Evolutionary conservation across 1,284 basidiomycete species (phyloP), one percentile per base, ranked within the genome.

Genomic region (Cystobasidiaceae sp.): DNA sequence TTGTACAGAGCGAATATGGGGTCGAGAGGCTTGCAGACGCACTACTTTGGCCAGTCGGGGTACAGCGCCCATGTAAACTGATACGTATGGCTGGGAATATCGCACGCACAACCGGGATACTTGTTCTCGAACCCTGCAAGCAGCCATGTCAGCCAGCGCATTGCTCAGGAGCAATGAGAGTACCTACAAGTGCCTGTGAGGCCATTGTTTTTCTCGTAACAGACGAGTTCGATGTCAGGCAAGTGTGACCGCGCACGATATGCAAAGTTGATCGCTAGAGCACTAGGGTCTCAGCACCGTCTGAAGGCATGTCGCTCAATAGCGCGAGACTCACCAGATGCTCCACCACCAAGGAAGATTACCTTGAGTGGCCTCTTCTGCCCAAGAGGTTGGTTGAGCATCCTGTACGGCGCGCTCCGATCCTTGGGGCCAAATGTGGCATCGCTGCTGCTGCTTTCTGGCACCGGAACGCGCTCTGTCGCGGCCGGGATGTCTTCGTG

Each of bases 151-250:
- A 41, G n/a, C 39, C 13, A 41, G 13, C 39, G 13, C 39, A 41
- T 15, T 15, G 39, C 39, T 15, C n/a, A 41, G n/a, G 39, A n/a
- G 84, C 84, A 86, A 41, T 15, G 39, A 15, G n/a, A 41, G 15
- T 43, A 30, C 34, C 23, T 21, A 56, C 43, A 43, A n/a, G 54
- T 56, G 25, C 54, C 54, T 23, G 37, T 56, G 37, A 45, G 37
- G 8, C 43, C 37, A 25, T 34, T 23, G n/a, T 56, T 56, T 19
- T 82, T 56, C 37, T 56, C 54, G 54, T 56, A 56, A 11, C 30
- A 34, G 8, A 43, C 37, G 4, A 56, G 37, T 21, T 34, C 11
- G 9, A 45, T 34, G 41, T 56, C 43, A 37, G 9, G 25, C 3
- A 51, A 30, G 32, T 51, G 49, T n/a, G 25, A 28, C 49, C 34